Evolutionary conservation across 768 basidiomycete genomes (phyloP).

Genomic region (Mrakia frigida): DNA sequence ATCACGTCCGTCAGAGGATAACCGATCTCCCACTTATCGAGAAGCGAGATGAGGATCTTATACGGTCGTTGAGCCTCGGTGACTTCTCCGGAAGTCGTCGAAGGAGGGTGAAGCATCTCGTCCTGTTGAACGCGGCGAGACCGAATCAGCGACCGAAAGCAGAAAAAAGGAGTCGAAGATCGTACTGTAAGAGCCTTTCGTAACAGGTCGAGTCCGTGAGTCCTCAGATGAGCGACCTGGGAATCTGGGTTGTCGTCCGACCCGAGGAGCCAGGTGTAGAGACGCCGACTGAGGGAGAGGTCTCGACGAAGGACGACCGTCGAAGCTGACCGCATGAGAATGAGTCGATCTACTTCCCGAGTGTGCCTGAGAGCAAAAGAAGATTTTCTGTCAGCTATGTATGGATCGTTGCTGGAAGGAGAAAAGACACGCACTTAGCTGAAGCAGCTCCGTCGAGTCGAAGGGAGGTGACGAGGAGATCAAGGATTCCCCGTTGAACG

Average conservation of each 20-base stretch:
- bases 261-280: slow-evolving; percentile 91
- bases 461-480: slow-evolving; percentile 72
- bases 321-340: slow-evolving; percentile 79
- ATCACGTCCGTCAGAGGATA: slow-evolving; percentile 68
- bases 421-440: slow-evolving; percentile 48
- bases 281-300: slow-evolving; percentile 80
- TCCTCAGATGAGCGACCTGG: slow-evolving; percentile 65
- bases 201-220: slow-evolving; percentile 68
- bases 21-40: slow-evolving; percentile 98
- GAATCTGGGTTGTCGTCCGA: slow-evolving; percentile 68
- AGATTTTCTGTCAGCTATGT: neutral
- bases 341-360: slow-evolving; percentile 60
- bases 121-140: neutral
- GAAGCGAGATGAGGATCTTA: slow-evolving; percentile 87
- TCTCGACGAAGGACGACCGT: slow-evolving; percentile 88
- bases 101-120: slow-evolving; percentile 3
- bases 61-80: slow-evolving; percentile 65
- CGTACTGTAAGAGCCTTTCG: slow-evolving; percentile 28
- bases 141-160: neutral
- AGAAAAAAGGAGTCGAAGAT: too few relatives aligned
- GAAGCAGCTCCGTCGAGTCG: slow-evolving; percentile 67
- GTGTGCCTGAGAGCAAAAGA: slow-evolving; percentile 8
- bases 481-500: slow-evolving; percentile 77
- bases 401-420: too few relatives aligned
- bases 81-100: slow-evolving; percentile 35